These are phyloP conservation scores for Tolypocladium sp. DNA, from an alignment of 2,329 filamentous ascomycete species.

Conservation along the genomic window DNA sequence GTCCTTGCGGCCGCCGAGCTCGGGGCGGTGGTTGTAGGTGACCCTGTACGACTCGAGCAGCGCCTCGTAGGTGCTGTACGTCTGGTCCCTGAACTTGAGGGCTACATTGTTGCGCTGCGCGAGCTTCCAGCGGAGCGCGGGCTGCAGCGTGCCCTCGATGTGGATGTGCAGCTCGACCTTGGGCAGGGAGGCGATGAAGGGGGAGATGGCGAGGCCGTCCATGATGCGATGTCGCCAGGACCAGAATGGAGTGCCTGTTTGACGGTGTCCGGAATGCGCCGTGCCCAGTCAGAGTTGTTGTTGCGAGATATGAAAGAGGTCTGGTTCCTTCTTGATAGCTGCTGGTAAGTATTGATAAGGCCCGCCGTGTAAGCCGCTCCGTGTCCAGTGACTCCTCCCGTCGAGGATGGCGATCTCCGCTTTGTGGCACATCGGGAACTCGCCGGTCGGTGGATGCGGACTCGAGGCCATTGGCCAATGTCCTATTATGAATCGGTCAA, in stretches of 20 bases:
- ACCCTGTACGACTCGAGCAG: slow-evolving; percentile 53
- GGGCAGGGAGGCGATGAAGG: slow-evolving; percentile 55
- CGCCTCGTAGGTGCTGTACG: slow-evolving; percentile 47
- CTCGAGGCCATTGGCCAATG: background rate
- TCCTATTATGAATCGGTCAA: background rate
- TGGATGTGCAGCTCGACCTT: slow-evolving; percentile 78
- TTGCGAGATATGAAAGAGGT: background rate
- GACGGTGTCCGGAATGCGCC: background rate
- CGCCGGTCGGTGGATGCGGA: background rate
- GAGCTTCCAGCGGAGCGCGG: slow-evolving; percentile 58
- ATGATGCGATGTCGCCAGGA: slow-evolving; percentile 7
- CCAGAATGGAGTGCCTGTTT: background rate
- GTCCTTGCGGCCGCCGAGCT: slow-evolving; percentile 23
- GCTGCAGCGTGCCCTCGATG: slow-evolving; percentile 64
- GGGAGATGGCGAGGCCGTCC: slow-evolving; percentile 19
- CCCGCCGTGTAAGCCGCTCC: background rate
- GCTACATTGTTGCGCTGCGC: slow-evolving; percentile 54
- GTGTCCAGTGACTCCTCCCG: background rate
- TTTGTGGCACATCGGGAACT: background rate
- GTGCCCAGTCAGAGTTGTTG: background rate
- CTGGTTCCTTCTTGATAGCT: background rate
- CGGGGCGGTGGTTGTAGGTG: slow-evolving; percentile 38
- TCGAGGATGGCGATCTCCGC: background rate
- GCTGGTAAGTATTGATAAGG: background rate
- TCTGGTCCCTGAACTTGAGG: slow-evolving; percentile 39